phyloP scores from a whole-genome alignment of 208 protist species.

The Trypanosoma cruzi region DNA sequence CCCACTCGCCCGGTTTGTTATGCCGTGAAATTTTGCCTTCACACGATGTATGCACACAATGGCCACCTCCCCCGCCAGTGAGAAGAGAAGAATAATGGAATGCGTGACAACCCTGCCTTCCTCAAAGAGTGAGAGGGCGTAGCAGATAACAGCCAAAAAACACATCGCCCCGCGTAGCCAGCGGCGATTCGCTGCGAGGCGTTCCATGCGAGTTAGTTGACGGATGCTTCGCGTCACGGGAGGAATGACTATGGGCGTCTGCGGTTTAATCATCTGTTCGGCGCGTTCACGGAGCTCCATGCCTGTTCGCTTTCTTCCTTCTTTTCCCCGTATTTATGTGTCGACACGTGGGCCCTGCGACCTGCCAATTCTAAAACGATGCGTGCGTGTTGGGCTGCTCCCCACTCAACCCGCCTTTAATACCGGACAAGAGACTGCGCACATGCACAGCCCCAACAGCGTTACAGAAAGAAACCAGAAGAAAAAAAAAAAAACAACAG shows the following conservation, averaged over 20 bases:
- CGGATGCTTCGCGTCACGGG: slow-evolving; percentile 25
- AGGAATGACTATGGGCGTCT: slow-evolving; percentile 42
- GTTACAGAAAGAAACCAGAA: too few species aligned
- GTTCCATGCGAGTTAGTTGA: slow-evolving; percentile 45
- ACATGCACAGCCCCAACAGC: neutral
- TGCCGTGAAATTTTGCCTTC: slow-evolving; percentile 55
- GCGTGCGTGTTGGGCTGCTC: neutral
- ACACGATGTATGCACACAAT: slow-evolving; percentile 55
- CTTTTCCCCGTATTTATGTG: neutral
- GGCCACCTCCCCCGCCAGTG: slow-evolving; percentile 49
- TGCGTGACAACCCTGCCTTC: slow-evolving; percentile 46
- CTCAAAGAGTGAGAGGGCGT: slow-evolving; percentile 45
- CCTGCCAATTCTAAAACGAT: too few species aligned
- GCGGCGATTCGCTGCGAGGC: slow-evolving; percentile 35
- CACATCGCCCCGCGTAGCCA: slow-evolving; percentile 61
- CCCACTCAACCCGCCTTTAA: neutral
- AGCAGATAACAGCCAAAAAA: slow-evolving; percentile 52
- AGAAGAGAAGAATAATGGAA: slow-evolving; percentile 48
- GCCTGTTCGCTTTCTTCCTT: neutral
- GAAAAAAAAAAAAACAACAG: neutral
- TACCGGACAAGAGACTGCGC: neutral
- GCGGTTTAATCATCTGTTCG: slow-evolving; percentile 40
- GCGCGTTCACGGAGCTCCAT: slow-evolving; percentile 63
- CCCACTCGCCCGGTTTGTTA: slow-evolving; percentile 37
- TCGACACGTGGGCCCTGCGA: too few species aligned